These are phyloP conservation scores for Porcisia hertigi DNA, from an alignment of 208 protist species.

Conservation along the genomic window DNA sequence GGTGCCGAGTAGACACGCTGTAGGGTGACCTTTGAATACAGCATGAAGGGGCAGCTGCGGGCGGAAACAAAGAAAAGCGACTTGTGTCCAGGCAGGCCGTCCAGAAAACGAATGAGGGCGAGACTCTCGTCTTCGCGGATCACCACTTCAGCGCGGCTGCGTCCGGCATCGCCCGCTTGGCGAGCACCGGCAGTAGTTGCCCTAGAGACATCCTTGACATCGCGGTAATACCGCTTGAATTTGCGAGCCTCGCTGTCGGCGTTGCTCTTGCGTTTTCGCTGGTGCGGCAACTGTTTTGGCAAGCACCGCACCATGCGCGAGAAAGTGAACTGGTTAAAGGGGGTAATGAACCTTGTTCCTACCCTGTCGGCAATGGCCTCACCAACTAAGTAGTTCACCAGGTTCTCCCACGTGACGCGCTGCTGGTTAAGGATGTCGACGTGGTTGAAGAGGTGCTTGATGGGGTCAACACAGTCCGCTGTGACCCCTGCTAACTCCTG, in stretches of 20 bases:
- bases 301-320: slow-evolving; percentile 27
- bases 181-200: no score
- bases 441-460: slow-evolving; percentile 55
- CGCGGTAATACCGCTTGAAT: slow-evolving; percentile 18
- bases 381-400: slow-evolving; percentile 54
- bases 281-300: not conserved
- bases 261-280: not conserved
- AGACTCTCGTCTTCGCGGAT: slow-evolving; percentile 32
- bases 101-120: slow-evolving; percentile 43
- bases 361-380: slow-evolving; percentile 26
- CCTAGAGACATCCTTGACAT: not conserved
- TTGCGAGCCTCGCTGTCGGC: not conserved
- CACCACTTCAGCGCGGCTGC: not conserved
- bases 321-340: slow-evolving; percentile 50
- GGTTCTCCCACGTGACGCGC: slow-evolving; percentile 61
- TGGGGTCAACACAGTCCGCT: slow-evolving; percentile 16
- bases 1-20: slow-evolving; percentile 46
- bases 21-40: slow-evolving; percentile 57
- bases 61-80: slow-evolving; percentile 59
- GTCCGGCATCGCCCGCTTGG: not conserved
- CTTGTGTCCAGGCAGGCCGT: slow-evolving; percentile 54
- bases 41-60: slow-evolving; percentile 39
- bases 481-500: slow-evolving; percentile 25
- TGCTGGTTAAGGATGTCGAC: slow-evolving; percentile 50
- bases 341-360: slow-evolving; percentile 16